Percentiles rank a stretch among this genome's conserved stretches.
Evolutionary conservation across 2,329 filamentous ascomycete species (phyloP).

Genomic region (Leptodontidium sp.): DNA sequence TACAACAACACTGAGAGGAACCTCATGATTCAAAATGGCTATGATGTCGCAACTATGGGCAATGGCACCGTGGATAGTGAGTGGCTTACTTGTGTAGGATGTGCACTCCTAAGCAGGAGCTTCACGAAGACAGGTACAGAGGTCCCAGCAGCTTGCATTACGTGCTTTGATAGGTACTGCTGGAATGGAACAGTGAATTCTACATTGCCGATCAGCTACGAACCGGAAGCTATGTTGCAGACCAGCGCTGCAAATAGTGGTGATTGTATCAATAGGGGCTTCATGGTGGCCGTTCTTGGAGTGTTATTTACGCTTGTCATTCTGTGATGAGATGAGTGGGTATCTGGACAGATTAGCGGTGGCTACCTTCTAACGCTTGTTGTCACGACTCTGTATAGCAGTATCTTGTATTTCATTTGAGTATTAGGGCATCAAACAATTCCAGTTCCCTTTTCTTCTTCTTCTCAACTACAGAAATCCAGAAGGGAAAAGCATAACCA

Average conservation of each 20-base stretch:
- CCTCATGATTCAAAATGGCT: conserved; percentile 85
- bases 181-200: conserved; percentile 73
- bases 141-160: conserved; percentile 74
- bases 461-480: background rate
- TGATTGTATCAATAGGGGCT: background rate
- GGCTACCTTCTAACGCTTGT: conserved; percentile 3
- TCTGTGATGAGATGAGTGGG: background rate
- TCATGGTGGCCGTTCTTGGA: background rate
- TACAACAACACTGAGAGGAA: conserved; percentile 75
- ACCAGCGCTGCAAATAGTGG: background rate
- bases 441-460: background rate
- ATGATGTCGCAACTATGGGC: conserved; percentile 82
- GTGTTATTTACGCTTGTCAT: background rate
- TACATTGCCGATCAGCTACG: conserved; percentile 26
- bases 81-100: conserved; percentile 88
- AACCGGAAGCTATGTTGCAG: conserved; percentile 1
- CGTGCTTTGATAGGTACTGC: conserved; percentile 86
- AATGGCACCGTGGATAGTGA: conserved; percentile 77
- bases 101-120: conserved; percentile 82
- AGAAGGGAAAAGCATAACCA: background rate
- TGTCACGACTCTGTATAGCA: background rate
- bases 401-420: conserved; percentile 4
- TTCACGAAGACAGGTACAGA: conserved; percentile 73
- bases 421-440: background rate
- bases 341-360: background rate